phyloP scores from a whole-genome alignment of 1,139 yeast species.

The Blastobotrys petasosporus region DNA sequence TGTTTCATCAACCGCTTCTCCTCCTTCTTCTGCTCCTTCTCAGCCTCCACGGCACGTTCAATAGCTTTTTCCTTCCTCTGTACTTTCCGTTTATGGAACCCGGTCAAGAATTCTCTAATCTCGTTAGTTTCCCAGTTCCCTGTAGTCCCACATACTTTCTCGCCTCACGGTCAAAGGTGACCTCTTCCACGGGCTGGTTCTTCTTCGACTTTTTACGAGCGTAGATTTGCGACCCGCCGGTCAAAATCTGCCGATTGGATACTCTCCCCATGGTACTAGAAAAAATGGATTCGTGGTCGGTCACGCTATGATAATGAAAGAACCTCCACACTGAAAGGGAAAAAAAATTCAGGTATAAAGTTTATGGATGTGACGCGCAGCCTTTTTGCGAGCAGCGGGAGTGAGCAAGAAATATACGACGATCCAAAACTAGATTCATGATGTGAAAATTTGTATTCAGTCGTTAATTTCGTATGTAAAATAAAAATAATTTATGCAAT shows the following conservation, averaged over 20 bases:
- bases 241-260: conserved; percentile 71
- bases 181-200: conserved; percentile 64
- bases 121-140: neutral
- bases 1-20: conserved; percentile 64
- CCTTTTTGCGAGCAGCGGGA: no score
- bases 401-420: no score
- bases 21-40: conserved; percentile 63
- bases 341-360: no score
- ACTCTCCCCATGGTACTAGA: conserved; percentile 2
- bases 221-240: conserved; percentile 74
- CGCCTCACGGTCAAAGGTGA: conserved; percentile 68
- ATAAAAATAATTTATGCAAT: no score
- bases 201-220: conserved; percentile 54
- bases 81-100: conserved; percentile 89
- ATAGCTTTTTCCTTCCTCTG: conserved; percentile 84
- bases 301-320: no score
- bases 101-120: conserved; percentile 71
- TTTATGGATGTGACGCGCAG: no score
- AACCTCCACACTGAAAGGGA: no score
- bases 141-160: conserved; percentile 40
- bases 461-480: no score
- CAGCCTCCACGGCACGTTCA: conserved; percentile 68
- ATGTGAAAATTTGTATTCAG: no score
- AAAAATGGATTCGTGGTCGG: no score
- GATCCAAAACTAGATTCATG: no score